Base-by-base conservation (phyloP, 1,284 basidiomycete genomes). In the Psilocybe mexicana region DNA sequence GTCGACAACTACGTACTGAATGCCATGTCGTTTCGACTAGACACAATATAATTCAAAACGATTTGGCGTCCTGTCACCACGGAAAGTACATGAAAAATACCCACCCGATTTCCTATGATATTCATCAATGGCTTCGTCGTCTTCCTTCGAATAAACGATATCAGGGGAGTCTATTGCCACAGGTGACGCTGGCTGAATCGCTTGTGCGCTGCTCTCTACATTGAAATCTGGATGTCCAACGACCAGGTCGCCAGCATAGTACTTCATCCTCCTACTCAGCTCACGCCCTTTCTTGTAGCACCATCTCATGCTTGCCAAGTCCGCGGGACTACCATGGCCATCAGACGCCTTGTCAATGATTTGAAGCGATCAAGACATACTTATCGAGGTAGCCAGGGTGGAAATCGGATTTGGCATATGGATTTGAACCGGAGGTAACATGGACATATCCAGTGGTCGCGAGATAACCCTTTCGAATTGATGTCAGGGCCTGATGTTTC, bases 271-370 rank as follows among this genome's bases (percentile, higher is more conserved):
- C 23, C 87, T 78, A 2, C 76, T 78, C 38, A 83, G 67, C 68
- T 89, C 87, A n/a, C 84, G 74, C 24, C 70, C 59, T 60, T 75
- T 77, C 67, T 89, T 90, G 67, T 87, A 90, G 0, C 65, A 72
- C 78, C 82, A 85, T 52, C 78, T 71, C 62, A 53, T 30, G 24
- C 18, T 35, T 1, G 30, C 52, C 18, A 53, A 11, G 35, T 53
- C 52, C 33, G 42, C 25, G 24, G 52, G 52, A 11, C 52, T 53
- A 11, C 5, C 6, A 30, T 25, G 18, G 6, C 2, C 5, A 26
- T 30, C 11, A 52, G 23, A 44, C 12, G 24, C 30, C n/a, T 35
- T 33, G 30, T 2, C 14, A 5, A 18, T n/a, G 23, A 11, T 2
- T 52, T 35, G 3, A 45, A 6, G 25, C 12, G n/a, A 43, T 28